phyloP scores from a whole-genome alignment of 768 basidiomycete genomes.

The Austroboletus eburneus region DNA sequence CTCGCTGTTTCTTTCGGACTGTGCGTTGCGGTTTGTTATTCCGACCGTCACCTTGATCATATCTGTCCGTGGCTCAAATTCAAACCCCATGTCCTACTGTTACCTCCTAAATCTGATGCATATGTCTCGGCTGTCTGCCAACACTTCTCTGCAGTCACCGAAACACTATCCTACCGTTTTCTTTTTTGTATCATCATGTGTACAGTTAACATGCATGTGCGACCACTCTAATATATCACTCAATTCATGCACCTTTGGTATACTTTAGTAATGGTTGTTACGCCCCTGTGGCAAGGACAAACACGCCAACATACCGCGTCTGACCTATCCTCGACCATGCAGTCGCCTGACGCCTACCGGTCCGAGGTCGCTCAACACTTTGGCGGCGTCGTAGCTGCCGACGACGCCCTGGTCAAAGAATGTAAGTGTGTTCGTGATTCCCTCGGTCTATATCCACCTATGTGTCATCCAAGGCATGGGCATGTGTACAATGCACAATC shows the following conservation, averaged over 20 bases:
- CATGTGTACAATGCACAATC: conserved; percentile 60
- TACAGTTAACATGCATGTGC: conserved; percentile 21
- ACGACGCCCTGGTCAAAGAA: conserved; percentile 48
- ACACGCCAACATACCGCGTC: conserved; percentile 3
- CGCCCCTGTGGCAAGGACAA: conserved; percentile 13
- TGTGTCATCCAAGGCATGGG: conserved; percentile 44
- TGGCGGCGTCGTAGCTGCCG: conserved; percentile 27
- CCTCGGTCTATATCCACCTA: conserved; percentile 3
- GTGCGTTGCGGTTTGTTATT: conserved; percentile 16
- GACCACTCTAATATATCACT: conserved; percentile 19
- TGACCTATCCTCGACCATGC: conserved; percentile 1
- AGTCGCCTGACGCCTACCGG: conserved; percentile 21
- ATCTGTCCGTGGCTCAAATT: conserved; percentile 18
- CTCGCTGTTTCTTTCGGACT: conserved; percentile 2
- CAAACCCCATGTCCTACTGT: conserved; percentile 12
- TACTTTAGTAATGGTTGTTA: not conserved
- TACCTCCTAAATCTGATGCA: conserved; percentile 9
- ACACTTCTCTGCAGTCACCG: conserved; percentile 11
- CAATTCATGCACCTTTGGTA: not conserved
- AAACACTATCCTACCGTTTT: conserved; percentile 21
- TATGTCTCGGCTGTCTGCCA: conserved; percentile 15
- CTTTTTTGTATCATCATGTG: conserved; percentile 29
- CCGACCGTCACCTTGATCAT: conserved; percentile 19
- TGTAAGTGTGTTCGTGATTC: conserved; percentile 35
- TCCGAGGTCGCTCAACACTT: conserved; percentile 24